These are phyloP conservation scores for Oryza meyeriana DNA, from an alignment of 176 grass and related monocot species.

Conservation along the genomic window DNA sequence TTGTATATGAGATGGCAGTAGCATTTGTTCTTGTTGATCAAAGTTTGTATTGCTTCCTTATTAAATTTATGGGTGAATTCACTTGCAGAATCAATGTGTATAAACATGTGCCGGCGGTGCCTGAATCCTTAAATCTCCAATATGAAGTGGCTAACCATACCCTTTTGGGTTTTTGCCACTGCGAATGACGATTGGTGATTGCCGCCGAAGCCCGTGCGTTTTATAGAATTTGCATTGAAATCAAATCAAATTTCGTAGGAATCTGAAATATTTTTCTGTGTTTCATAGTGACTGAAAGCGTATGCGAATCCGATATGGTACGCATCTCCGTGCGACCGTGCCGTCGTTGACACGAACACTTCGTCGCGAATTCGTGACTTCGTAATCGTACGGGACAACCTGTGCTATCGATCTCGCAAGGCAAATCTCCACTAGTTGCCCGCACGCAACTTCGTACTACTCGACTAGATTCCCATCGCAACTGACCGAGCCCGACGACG, in stretches of 20 bases:
- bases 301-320: neutral
- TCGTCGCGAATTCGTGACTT: too few species aligned
- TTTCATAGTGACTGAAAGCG: too few species aligned
- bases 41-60: conserved; percentile 8
- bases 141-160: neutral
- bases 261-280: too few species aligned
- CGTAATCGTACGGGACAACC: neutral
- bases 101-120: conserved; percentile 11
- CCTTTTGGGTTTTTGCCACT: neutral
- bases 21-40: conserved; percentile 32
- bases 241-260: neutral
- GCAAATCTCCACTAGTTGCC: neutral
- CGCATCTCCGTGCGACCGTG: neutral
- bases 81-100: conserved; percentile 23
- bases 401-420: neutral
- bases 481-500: neutral
- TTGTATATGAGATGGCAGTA: conserved; percentile 38
- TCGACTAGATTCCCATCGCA: neutral
- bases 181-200: conserved; percentile 1
- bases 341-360: neutral
- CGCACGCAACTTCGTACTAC: neutral
- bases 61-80: conserved; percentile 23
- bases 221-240: neutral
- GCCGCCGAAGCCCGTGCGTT: neutral
- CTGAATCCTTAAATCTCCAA: neutral